These are phyloP conservation scores for Fusarium haematococcum DNA, from an alignment of 2,329 filamentous ascomycete species.

Conservation along the genomic window DNA sequence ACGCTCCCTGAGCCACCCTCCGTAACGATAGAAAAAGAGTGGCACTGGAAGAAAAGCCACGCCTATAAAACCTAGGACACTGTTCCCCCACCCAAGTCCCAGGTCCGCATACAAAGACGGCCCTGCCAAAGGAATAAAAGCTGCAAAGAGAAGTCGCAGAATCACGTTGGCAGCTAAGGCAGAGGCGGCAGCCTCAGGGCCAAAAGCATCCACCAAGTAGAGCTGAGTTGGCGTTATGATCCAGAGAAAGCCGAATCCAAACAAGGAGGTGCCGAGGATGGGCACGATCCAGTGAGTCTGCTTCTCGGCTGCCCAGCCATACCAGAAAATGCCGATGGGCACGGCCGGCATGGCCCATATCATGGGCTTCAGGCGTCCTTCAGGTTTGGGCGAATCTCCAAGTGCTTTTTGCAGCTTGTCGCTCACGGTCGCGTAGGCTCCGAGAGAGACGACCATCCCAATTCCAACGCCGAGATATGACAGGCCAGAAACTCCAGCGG, in stretches of 20 bases:
- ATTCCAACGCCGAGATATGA: constrained; percentile 61
- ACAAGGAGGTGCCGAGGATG: constrained; percentile 65
- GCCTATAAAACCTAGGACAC: constrained; percentile 53
- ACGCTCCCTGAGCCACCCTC: constrained; percentile 20
- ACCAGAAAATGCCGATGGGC: constrained; percentile 66
- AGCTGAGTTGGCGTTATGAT: constrained; percentile 49
- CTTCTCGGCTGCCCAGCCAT: constrained; percentile 68
- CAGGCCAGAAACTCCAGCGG: background rate
- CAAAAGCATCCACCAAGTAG: constrained; percentile 45
- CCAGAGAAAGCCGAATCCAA: constrained; percentile 58
- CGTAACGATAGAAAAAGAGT: constrained; percentile 31
- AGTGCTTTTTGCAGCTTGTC: constrained; percentile 14
- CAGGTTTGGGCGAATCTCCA: constrained; percentile 47
- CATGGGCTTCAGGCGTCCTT: constrained; percentile 65
- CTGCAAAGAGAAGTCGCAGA: constrained; percentile 68
- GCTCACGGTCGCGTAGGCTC: background rate
- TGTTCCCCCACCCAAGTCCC: constrained; percentile 58
- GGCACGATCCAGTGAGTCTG: constrained; percentile 69
- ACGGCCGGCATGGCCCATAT: constrained; percentile 64
- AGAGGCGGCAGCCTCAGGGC: constrained; percentile 37
- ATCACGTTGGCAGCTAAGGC: constrained; percentile 38
- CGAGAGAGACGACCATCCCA: constrained; percentile 22
- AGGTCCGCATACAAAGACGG: constrained; percentile 50
- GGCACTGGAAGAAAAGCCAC: constrained; percentile 49
- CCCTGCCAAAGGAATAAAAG: constrained; percentile 68